Conservation (phyloP, 2,329 filamentous ascomycete genomes). For the Fusarium sp. region DNA sequence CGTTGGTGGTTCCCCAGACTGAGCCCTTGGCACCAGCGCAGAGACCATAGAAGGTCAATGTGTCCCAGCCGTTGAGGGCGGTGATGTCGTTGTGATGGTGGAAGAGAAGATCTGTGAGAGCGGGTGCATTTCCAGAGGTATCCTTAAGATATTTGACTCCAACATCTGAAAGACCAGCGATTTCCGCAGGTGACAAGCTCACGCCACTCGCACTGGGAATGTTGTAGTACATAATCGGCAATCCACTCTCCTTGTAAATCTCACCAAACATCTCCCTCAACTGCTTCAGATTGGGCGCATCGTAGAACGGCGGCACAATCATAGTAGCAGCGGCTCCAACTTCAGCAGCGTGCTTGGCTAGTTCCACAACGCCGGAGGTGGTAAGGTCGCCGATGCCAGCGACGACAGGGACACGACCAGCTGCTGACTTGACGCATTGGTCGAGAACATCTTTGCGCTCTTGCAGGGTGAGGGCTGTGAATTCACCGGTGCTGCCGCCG, state of each 20-base stretch:
- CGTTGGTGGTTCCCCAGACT: slow-evolving; percentile 61
- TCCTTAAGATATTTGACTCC: slow-evolving; percentile 63
- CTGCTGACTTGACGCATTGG: slow-evolving; percentile 47
- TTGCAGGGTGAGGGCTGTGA: slow-evolving; percentile 54
- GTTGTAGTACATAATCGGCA: slow-evolving; percentile 62
- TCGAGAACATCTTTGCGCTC: slow-evolving; percentile 58
- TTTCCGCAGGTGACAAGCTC: slow-evolving; percentile 52
- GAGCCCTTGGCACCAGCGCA: slow-evolving; percentile 60
- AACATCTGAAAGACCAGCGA: slow-evolving; percentile 55
- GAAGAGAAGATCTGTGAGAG: slow-evolving; percentile 60
- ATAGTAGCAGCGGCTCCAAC: slow-evolving; percentile 53
- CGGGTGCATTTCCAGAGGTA: slow-evolving; percentile 61
- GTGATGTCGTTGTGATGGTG: slow-evolving; percentile 52
- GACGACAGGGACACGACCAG: slow-evolving; percentile 53
- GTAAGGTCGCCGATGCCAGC: slow-evolving; percentile 57
- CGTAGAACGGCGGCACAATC: slow-evolving; percentile 62
- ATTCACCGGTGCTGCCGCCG: slow-evolving; percentile 60
- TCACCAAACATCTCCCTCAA: slow-evolving; percentile 52
- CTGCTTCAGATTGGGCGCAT: slow-evolving; percentile 51
- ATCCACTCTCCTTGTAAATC: slow-evolving; percentile 50
- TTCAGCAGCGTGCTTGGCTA: slow-evolving; percentile 48
- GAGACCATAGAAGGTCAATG: slow-evolving; percentile 62
- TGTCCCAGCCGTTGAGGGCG: slow-evolving; percentile 64
- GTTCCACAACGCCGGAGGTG: slow-evolving; percentile 46
- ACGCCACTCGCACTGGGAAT: slow-evolving; percentile 59